These are phyloP conservation scores for Cucumis cinereus DNA, from an alignment of 306 rosid genomes.

Conservation along the genomic window DNA sequence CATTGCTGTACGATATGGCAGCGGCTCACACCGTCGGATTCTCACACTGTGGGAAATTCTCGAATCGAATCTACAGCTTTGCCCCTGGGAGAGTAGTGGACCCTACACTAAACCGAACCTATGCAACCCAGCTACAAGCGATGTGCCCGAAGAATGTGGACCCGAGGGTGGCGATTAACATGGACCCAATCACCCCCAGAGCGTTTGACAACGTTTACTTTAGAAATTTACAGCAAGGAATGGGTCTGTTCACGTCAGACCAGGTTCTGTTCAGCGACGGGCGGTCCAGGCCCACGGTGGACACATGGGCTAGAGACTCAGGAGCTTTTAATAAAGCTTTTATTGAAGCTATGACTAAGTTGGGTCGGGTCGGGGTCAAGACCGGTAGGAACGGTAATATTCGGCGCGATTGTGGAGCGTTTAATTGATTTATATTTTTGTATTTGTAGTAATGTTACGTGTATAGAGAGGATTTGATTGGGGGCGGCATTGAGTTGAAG, in stretches of 20 bases:
- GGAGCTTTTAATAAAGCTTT: slow-evolving; percentile 30
- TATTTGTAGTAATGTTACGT: background rate
- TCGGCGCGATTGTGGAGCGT: slow-evolving; percentile 37
- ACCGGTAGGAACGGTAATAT: slow-evolving; percentile 35
- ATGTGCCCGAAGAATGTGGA: slow-evolving; percentile 52
- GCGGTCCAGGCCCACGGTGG: slow-evolving; percentile 33
- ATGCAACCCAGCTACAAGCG: slow-evolving; percentile 23
- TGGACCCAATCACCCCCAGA: slow-evolving; percentile 48
- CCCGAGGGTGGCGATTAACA: slow-evolving; percentile 45
- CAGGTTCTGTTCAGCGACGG: slow-evolving; percentile 37
- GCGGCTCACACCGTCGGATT: slow-evolving; percentile 67
- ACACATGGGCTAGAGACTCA: slow-evolving; percentile 25
- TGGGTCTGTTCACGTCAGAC: slow-evolving; percentile 51
- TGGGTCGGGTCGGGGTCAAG: slow-evolving; percentile 58
- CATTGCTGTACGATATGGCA: slow-evolving; percentile 4
- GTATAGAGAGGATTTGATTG: background rate
- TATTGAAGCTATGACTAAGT: slow-evolving; percentile 38
- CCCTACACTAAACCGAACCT: slow-evolving; percentile 25
- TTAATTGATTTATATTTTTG: slow-evolving; percentile 5
- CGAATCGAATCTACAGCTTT: slow-evolving; percentile 38
- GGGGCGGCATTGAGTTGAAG: background rate
- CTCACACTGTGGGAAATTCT: slow-evolving; percentile 41
- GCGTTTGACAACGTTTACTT: slow-evolving; percentile 38
- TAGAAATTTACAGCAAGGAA: slow-evolving; percentile 39
- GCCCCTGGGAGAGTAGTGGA: slow-evolving; percentile 21